Percentiles rank a stretch among this genome's conserved stretches.
phyloP scores from a whole-genome alignment of 768 basidiomycete species.

The Psilocybe tampanensis region DNA sequence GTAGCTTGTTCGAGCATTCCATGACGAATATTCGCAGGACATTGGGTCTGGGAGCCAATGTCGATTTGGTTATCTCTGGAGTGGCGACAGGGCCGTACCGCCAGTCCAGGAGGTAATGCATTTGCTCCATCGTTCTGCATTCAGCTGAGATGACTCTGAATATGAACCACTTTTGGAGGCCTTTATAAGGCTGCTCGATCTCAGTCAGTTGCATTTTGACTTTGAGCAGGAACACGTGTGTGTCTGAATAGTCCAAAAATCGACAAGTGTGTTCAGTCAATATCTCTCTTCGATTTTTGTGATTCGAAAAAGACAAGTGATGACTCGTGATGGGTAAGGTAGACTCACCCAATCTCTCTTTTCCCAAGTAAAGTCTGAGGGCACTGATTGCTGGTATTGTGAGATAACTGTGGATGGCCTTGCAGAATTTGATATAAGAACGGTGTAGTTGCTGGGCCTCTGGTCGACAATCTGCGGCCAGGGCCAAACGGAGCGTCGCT shows the following conservation, averaged over 20 bases:
- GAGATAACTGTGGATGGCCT: constrained; percentile 10
- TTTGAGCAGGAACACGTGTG: constrained; percentile 14
- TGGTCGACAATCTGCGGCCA: no score
- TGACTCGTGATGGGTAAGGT: background rate
- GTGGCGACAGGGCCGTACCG: constrained; percentile 9
- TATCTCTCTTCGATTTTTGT: background rate
- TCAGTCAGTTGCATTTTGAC: constrained; percentile 16
- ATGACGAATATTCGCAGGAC: constrained; percentile 17
- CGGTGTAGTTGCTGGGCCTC: no score
- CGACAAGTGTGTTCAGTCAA: no score
- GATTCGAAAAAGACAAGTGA: no score
- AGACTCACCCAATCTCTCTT: constrained; percentile 15
- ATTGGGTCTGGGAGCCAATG: constrained; percentile 17
- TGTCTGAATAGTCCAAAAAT: constrained; percentile 2
- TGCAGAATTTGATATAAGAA: no score
- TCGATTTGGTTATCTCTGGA: constrained; percentile 13
- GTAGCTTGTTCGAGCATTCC: constrained; percentile 19
- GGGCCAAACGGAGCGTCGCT: no score
- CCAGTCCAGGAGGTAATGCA: constrained; percentile 17
- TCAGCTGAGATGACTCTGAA: constrained; percentile 14
- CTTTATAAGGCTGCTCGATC: no score
- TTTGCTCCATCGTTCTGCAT: constrained; percentile 17
- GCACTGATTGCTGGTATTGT: constrained; percentile 19
- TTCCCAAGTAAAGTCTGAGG: constrained; percentile 13
- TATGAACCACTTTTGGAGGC: no score